phyloP scores from a whole-genome alignment of 129 eudicot genomes.

The Tagetes patula region DNA sequence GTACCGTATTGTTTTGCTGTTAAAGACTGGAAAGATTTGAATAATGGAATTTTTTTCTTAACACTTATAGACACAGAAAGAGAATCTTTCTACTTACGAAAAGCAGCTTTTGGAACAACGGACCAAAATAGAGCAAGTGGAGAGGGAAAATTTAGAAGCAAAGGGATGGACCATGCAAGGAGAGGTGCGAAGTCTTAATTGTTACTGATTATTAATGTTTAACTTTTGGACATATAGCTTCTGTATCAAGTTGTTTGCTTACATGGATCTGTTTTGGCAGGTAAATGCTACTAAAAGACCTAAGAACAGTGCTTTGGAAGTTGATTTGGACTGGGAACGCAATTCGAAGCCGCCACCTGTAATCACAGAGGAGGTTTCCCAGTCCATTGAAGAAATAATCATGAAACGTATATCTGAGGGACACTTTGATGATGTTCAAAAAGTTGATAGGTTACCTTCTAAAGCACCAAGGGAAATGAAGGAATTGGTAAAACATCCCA shows the following conservation, averaged over 20 bases:
- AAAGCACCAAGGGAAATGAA: slow-evolving; percentile 69
- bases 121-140: slow-evolving; percentile 70
- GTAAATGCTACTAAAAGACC: slow-evolving; percentile 89
- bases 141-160: slow-evolving; percentile 70
- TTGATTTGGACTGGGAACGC: slow-evolving; percentile 89
- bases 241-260: slow-evolving; percentile 8
- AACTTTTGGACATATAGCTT: slow-evolving; percentile 7
- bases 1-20: neutral
- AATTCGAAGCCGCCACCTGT: slow-evolving; percentile 90
- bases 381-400: slow-evolving; percentile 80
- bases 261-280: slow-evolving; percentile 40
- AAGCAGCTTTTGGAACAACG: slow-evolving; percentile 66
- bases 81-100: slow-evolving; percentile 76
- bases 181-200: slow-evolving; percentile 52
- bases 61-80: slow-evolving; percentile 39
- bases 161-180: slow-evolving; percentile 95
- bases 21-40: slow-evolving; percentile 5
- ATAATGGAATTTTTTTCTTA: slow-evolving; percentile 4
- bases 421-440: slow-evolving; percentile 74
- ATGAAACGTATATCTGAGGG: slow-evolving; percentile 85
- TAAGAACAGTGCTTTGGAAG: slow-evolving; percentile 89
- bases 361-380: slow-evolving; percentile 91
- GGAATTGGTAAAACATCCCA: slow-evolving; percentile 61
- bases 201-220: neutral
- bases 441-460: slow-evolving; percentile 54